A percentile compares a stretch with the other conserved stretches of the same genome.
Evolutionary conservation across 305 asterid species (phyloP).

Genomic region (Rubia occidens): DNA sequence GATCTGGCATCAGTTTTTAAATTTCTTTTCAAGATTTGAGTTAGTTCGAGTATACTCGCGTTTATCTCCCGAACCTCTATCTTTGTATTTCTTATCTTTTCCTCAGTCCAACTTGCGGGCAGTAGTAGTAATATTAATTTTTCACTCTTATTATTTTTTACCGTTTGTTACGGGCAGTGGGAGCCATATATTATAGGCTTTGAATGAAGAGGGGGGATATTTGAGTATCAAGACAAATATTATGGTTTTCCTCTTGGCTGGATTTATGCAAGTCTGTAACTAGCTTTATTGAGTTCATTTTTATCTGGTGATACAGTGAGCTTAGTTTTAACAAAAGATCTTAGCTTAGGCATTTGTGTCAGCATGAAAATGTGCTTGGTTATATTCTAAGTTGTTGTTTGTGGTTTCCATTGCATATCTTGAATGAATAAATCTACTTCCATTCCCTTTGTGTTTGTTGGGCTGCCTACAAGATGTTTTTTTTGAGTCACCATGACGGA

Average conservation of each 20-base stretch:
- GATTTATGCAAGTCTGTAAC: conserved; percentile 77
- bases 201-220: conserved; percentile 90
- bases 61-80: too few species aligned
- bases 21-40: background rate
- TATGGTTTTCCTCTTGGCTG: conserved; percentile 91
- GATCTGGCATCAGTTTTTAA: background rate
- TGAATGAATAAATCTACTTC: background rate
- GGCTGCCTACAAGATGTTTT: too few species aligned
- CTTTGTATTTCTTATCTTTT: too few species aligned
- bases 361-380: background rate
- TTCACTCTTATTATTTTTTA: too few species aligned
- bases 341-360: background rate
- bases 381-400: background rate
- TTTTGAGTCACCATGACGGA: too few species aligned
- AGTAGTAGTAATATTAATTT: too few species aligned
- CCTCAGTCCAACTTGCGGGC: too few species aligned
- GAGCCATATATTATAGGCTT: conserved; percentile 26
- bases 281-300: conserved; percentile 14
- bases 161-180: too few species aligned
- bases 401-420: background rate
- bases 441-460: background rate
- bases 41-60: background rate
- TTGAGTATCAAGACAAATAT: conserved; percentile 66
- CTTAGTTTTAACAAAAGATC: background rate
- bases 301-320: background rate